Evolutionary conservation across 2,329 filamentous ascomycete genomes (phyloP), one percentile per base, ranked within the genome.

Genomic region (Fonsecaea monophora): DNA sequence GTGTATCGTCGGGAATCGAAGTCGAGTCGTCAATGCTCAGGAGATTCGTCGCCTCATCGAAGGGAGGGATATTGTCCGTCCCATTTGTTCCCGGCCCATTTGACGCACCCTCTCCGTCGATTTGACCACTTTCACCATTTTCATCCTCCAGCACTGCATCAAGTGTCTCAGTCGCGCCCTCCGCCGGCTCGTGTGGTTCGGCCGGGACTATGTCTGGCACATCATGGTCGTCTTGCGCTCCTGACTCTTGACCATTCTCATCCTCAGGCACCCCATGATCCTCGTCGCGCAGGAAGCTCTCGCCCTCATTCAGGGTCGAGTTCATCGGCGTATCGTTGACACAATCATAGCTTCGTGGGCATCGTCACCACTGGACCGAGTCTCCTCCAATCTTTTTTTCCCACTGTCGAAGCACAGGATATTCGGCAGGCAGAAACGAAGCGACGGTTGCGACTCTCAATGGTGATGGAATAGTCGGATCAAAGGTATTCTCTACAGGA

Each of bases 1-100:
- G 92, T 8, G 92, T 90, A 77, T 96, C 91, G 75, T 96, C 93
- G 21, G 92, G 91, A 32, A 88, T 89, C 4, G 92, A 96, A 65
- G 87, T 77, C 7, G 90, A 90, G 74, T 92, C 96, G 53, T 85
- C 87, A 45, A 84, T 82, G 73, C 86, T 83, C 61, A 73, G 74
- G 56, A 74, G 74, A 55, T 76, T 74, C 25, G 73, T 64, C 53
- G 67, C 40, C 13, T 64, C 58, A 13, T 30, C 60, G 34, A 21
- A 56, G 10, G 60, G 32, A 15, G 45, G 53, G 10, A 60, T n/a
- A 35, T 25, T 38, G 35, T 68, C 66, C 42, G 62, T 37, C 12
- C 60, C 53, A 34, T 62, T 62, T 6, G 64, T 35, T n/a, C 15
- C 40, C 21, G 38, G 45, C 30, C 18, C 3, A 40, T 53, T 50